A percentile compares a stretch with the other conserved stretches of the same genome.
phyloP scores from a whole-genome alignment of 1,139 yeast genomes.

The Scheffersomyces titani region DNA sequence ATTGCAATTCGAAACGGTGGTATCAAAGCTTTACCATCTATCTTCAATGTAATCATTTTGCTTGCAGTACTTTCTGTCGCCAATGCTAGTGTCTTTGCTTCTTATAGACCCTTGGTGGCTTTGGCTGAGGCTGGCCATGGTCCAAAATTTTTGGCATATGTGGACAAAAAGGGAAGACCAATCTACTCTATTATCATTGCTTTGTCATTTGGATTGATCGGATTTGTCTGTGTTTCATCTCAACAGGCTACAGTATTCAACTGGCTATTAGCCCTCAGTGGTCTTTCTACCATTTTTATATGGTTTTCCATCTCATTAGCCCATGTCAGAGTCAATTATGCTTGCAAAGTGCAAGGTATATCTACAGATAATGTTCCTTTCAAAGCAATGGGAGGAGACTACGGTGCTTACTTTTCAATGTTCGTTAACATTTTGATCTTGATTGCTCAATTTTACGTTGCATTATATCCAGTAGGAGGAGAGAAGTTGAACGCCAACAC shows the following conservation, averaged over 20 bases:
- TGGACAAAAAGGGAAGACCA: conserved; percentile 33
- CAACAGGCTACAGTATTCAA: conserved; percentile 23
- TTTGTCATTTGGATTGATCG: conserved; percentile 13
- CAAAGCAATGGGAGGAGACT: conserved; percentile 14
- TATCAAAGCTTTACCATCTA: conserved; percentile 30
- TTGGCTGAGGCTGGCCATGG: conserved; percentile 36
- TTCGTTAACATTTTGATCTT: conserved; percentile 27
- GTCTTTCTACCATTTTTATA: conserved; percentile 39
- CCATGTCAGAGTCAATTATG: conserved; percentile 22
- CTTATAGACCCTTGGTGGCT: conserved; percentile 33
- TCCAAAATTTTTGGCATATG: conserved; percentile 30
- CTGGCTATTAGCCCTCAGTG: conserved; percentile 44
- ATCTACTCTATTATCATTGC: conserved; percentile 27
- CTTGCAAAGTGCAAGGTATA: conserved; percentile 17
- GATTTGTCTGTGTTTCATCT: conserved; percentile 11
- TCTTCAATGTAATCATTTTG: conserved; percentile 34
- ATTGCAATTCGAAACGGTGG: conserved; percentile 26
- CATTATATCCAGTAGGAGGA: conserved; percentile 38
- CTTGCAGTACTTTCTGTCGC: conserved; percentile 35
- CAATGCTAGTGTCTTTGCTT: conserved; percentile 34
- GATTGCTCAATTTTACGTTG: conserved; percentile 42
- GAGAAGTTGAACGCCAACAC: conserved; percentile 28
- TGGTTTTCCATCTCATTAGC: conserved; percentile 32
- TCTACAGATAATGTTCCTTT: conserved; percentile 11
- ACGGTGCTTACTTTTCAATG: conserved; percentile 15